These are phyloP conservation scores for Peribolospora kevripleyi DNA, from an alignment of 768 basidiomycete species.

Conservation along the genomic window DNA sequence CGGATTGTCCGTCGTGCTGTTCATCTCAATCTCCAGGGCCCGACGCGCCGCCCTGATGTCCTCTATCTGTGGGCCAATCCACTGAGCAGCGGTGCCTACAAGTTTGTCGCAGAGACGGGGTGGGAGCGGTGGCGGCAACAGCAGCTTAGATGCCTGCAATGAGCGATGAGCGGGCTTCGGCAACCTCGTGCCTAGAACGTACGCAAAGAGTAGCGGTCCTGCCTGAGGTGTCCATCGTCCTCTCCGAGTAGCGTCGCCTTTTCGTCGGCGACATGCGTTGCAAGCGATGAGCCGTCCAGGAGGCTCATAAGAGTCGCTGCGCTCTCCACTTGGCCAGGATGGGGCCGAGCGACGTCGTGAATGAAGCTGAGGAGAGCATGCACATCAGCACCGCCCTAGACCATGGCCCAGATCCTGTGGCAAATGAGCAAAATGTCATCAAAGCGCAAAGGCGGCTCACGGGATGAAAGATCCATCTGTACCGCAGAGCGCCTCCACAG, in stretches of 20 bases:
- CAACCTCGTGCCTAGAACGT: background rate
- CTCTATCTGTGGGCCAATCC: conserved; percentile 63
- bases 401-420: background rate
- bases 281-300: conserved; percentile 6
- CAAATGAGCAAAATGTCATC: conserved; percentile 1
- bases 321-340: conserved; percentile 60
- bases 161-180: too few relatives aligned
- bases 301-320: conserved; percentile 44
- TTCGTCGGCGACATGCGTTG: too few relatives aligned
- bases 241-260: conserved; percentile 26
- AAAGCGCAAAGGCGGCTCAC: conserved; percentile 29
- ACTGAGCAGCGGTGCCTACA: conserved; percentile 52
- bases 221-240: conserved; percentile 47
- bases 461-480: conserved; percentile 14
- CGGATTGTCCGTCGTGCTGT: conserved; percentile 76
- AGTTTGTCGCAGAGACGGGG: background rate
- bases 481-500: conserved; percentile 35
- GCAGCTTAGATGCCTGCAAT: background rate
- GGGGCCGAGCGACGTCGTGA: conserved; percentile 43
- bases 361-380: conserved; percentile 59
- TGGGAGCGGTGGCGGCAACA: background rate
- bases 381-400: background rate
- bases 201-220: conserved; percentile 42
- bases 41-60: conserved; percentile 43
- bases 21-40: conserved; percentile 48